Conservation (phyloP, 176 grass and related monocot genomes). For the Cenchrus purpureus region DNA sequence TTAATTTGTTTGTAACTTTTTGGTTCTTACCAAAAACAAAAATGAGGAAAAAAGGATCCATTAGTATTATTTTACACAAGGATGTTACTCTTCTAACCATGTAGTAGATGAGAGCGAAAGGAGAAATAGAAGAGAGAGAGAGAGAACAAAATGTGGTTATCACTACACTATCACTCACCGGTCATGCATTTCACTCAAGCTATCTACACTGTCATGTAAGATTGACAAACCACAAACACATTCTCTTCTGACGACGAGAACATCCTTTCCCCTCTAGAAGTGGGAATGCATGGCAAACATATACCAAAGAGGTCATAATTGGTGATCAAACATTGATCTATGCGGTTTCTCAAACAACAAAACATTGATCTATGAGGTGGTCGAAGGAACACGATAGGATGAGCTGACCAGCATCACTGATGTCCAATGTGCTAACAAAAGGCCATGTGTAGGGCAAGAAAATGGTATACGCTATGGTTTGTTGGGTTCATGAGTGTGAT, state of each 20-base stretch:
- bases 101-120: neutral
- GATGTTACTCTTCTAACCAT: neutral
- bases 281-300: neutral
- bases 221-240: neutral
- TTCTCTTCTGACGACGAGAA: neutral
- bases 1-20: neutral
- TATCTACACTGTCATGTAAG: neutral
- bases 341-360: too few relatives aligned
- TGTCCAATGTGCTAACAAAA: neutral
- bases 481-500: too few relatives aligned
- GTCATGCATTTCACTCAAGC: neutral
- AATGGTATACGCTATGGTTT: too few relatives aligned
- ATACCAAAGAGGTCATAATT: neutral
- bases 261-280: neutral
- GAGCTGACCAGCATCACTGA: neutral
- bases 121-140: neutral
- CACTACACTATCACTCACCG: neutral
- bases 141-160: neutral
- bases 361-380: neutral
- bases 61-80: neutral
- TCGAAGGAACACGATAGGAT: neutral
- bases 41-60: neutral
- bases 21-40: neutral
- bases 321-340: too few relatives aligned
- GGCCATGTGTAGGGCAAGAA: neutral